These are phyloP conservation scores for Cephaloascus albidus DNA, from an alignment of 805 yeast species.

Conservation along the genomic window DNA sequence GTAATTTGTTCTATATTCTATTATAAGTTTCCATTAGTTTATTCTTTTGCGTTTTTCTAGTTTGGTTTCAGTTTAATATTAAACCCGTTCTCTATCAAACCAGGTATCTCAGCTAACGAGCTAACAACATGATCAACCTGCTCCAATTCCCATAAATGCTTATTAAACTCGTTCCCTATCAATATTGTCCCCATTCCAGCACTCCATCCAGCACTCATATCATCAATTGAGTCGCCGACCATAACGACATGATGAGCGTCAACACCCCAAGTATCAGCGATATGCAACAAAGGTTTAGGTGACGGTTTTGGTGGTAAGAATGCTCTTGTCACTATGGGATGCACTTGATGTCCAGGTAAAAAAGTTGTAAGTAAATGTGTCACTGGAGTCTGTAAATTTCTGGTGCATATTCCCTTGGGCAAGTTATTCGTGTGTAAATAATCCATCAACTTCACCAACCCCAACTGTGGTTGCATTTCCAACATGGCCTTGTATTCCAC, in stretches of 20 bases:
- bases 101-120: slow-evolving; percentile 20
- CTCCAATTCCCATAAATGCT: slow-evolving; percentile 24
- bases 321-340: slow-evolving; percentile 50
- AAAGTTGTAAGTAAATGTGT: slow-evolving; percentile 35
- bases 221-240: slow-evolving; percentile 73
- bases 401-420: slow-evolving; percentile 51
- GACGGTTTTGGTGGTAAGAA: slow-evolving; percentile 64
- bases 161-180: slow-evolving; percentile 42
- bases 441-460: slow-evolving; percentile 6
- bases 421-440: slow-evolving; percentile 14
- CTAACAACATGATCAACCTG: slow-evolving; percentile 25
- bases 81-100: slow-evolving; percentile 24
- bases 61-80: slow-evolving; percentile 5
- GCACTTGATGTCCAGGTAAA: slow-evolving; percentile 22
- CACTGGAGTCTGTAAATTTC: slow-evolving; percentile 46
- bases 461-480: slow-evolving; percentile 38
- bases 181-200: slow-evolving; percentile 57
- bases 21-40: too few species aligned
- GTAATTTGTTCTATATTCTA: too few species aligned
- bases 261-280: slow-evolving; percentile 39
- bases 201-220: slow-evolving; percentile 51
- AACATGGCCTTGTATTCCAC: slow-evolving; percentile 61
- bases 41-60: neutral
- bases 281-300: slow-evolving; percentile 52
- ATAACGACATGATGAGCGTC: slow-evolving; percentile 40